Percentiles rank a stretch among this genome's conserved stretches.
phyloP scores from a whole-genome alignment of 345 rosid genomes.

The Stellera chamaejasme region DNA sequence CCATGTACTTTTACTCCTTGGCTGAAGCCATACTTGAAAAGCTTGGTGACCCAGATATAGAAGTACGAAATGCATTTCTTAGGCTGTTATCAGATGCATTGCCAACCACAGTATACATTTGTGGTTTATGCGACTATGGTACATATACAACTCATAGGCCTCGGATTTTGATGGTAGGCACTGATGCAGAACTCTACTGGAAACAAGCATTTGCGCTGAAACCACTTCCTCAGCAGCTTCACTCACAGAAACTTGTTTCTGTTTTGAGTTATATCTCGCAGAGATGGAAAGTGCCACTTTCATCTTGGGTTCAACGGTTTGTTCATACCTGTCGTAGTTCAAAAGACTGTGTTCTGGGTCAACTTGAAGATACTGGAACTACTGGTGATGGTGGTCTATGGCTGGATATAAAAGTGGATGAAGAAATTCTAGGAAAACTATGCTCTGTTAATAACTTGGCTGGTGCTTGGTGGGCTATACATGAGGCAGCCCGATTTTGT shows the following conservation, averaged over 20 bases:
- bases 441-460: constrained; percentile 71
- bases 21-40: constrained; percentile 61
- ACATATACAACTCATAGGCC: constrained; percentile 33
- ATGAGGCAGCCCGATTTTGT: constrained; percentile 92
- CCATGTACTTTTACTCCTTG: constrained; percentile 41
- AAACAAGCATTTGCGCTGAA: constrained; percentile 79
- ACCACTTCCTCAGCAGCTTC: constrained; percentile 62
- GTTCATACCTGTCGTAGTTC: constrained; percentile 43
- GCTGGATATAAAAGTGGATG: constrained; percentile 50
- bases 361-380: constrained; percentile 48
- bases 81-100: constrained; percentile 62
- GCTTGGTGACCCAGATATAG: constrained; percentile 71
- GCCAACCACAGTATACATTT: constrained; percentile 44
- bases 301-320: constrained; percentile 81
- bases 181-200: constrained; percentile 59
- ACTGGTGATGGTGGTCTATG: constrained; percentile 30
- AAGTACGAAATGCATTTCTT: constrained; percentile 47
- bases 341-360: constrained; percentile 33
- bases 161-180: constrained; percentile 28
- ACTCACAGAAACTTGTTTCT: constrained; percentile 83
- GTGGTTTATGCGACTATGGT: constrained; percentile 46
- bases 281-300: constrained; percentile 81
- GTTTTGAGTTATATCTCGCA: constrained; percentile 88
- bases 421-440: constrained; percentile 55
- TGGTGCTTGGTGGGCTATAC: constrained; percentile 96